Base-by-base conservation (phyloP, 192 early-diverging fungal genomes). In the Rhizophlyctis rosea region DNA sequence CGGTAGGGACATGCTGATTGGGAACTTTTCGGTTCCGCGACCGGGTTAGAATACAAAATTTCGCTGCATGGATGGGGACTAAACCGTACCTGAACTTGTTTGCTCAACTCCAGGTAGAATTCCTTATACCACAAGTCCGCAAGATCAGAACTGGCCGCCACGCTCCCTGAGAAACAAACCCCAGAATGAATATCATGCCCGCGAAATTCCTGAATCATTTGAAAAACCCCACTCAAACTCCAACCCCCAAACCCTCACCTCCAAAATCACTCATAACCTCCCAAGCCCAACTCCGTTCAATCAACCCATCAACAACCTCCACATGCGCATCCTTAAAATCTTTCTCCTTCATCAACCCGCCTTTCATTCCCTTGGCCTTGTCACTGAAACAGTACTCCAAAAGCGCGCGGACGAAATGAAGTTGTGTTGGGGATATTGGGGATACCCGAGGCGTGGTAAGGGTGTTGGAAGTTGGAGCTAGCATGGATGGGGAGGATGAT, bases 61-160 rank as follows among this genome's bases (percentile, higher is more conserved):
- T n/a, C 47, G 21, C 56, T 57, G 56, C 16, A 33, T 34, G 1
- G 14, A 32, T 57, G 28, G 16, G 24, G 1, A 25, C 29, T 36
- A 35, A 58, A 2, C 28, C 59, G 2, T 44, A 73, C 74, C 68
- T 83, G 81, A 14, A 80, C 71, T 59, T 81, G 21, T 34, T 77
- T 67, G 62, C 68, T 68, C 0, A 83, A 51, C 44, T 83, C 81
- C 52, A 83, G 65, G 47, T 78, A 83, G 54, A 83, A 83, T 53
- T 83, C 81, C 53, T 78, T 81, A 57, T 74, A 81, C 81, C 81
- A 83, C 25, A 83, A 58, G 28, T 78, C 68, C 14, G 80, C 68
- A 13, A 83, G 51, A 47, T 83, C 64, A 1, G 50, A 33, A n/a
- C 63, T 52, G 14, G 62, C 21, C 4, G 35, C 31, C 16, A 75